Base-by-base conservation (phyloP, 2,329 filamentous ascomycete genomes). In the Balansia obtecta region DNA sequence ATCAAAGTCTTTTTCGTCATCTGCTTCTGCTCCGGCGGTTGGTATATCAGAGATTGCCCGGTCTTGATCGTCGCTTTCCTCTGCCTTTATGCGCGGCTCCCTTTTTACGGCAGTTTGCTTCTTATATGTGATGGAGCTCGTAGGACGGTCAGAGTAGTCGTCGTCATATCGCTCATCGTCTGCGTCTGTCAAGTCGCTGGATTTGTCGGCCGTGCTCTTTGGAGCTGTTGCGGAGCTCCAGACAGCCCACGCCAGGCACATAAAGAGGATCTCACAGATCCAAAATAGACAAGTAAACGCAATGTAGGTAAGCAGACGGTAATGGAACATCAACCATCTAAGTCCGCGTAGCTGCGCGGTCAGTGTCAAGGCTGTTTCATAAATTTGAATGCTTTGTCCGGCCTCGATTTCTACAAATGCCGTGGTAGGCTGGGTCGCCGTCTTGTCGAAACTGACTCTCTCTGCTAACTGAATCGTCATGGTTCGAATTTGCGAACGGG, bases 291-390 rank as follows among this genome's bases (percentile, higher is more conserved):
- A 65, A 0, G 83, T 86, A 59, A 89, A 85, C 1, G 83, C 60
- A 0, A 85, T 48, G 52, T 88, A 89, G 5, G 82, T 82, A 1
- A 80, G 64, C 37, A 93, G 60, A 12, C 85, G 80, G 68, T 91
- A 84, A 54, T 88, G 82, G 60, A 93, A 93, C 86, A 98, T 95
- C 50, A 90, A 60, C 80, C 86, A 93, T 46, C 85, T 73, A 53
- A 96, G 65, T 0, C 91, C 91, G 11, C 77, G 75, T 55, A 96
- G 81, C 49, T 81, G 77, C 4, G 91, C 90, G 30, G 77, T 81
- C 54, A 97, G 80, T 2, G 75, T 76, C 34, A 95, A 74, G 13
- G 68, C 70, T 4, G 79, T 82, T 18, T 71, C 71, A 64, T 96
- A 96, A 6, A 95, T 79, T 64, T 95, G 87, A 60, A 96, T 74